Percentiles rank a stretch among this genome's conserved stretches.
phyloP scores from a whole-genome alignment of 306 rosid genomes.

The Gynostemma pentaphyllum region DNA sequence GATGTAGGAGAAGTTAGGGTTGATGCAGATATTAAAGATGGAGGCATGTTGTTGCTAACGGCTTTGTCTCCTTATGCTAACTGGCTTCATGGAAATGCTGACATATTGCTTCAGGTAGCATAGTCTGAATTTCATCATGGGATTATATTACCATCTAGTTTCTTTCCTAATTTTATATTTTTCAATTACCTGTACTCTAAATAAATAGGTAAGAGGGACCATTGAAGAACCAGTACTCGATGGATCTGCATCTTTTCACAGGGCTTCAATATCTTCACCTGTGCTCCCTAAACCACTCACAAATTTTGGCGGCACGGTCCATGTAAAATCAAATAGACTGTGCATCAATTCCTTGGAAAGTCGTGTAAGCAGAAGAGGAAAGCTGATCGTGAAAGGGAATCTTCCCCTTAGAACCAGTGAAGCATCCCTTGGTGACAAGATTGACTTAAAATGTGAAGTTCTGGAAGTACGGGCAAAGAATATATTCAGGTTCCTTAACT shows the following conservation, averaged over 20 bases:
- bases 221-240: constrained; percentile 78
- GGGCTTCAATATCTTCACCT: constrained; percentile 87
- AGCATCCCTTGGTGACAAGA: constrained; percentile 59
- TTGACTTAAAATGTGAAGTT: constrained; percentile 80
- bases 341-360: constrained; percentile 79
- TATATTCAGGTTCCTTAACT: constrained; percentile 50
- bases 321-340: constrained; percentile 75
- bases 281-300: constrained; percentile 67
- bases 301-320: constrained; percentile 69
- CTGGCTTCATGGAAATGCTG: constrained; percentile 95
- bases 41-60: constrained; percentile 91
- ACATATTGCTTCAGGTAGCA: constrained; percentile 71
- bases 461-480: constrained; percentile 73
- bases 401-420: constrained; percentile 85
- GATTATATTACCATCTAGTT: constrained; percentile 8
- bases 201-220: constrained; percentile 72
- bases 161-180: constrained; percentile 2
- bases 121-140: constrained; percentile 9
- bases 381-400: constrained; percentile 71
- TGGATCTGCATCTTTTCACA: constrained; percentile 81
- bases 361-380: constrained; percentile 79
- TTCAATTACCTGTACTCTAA: constrained; percentile 18
- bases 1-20: constrained; percentile 83
- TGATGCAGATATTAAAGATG: constrained; percentile 86
- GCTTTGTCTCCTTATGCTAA: constrained; percentile 79